phyloP scores from a whole-genome alignment of 176 grass and related monocot genomes.

The Hordeum marinum region DNA sequence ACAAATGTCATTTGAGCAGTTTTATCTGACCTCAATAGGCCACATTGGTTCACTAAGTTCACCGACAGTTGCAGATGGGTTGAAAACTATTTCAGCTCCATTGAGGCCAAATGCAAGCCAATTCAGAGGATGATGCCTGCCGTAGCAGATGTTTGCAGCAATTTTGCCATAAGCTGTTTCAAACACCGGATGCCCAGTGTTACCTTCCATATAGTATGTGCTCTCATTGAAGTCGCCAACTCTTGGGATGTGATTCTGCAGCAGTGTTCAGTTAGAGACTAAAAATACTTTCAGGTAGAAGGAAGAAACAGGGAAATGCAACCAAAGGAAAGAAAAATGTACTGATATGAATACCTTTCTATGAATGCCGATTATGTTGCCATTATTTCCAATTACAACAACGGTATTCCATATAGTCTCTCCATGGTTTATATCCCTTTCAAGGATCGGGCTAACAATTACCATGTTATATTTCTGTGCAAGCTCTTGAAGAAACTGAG shows the following conservation, averaged over 20 bases:
- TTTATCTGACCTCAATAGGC: constrained; percentile 84
- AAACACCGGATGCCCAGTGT: constrained; percentile 97
- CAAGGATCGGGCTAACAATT: constrained; percentile 85
- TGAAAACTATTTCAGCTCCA: constrained; percentile 97
- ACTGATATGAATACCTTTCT: constrained; percentile 50
- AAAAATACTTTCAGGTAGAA: constrained; percentile 26
- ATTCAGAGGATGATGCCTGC: constrained; percentile 96
- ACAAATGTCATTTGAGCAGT: neutral
- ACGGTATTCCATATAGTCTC: constrained; percentile 94
- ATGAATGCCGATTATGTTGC: constrained; percentile 93
- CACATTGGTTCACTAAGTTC: constrained; percentile 99
- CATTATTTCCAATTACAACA: constrained; percentile 93
- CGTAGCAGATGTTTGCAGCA: constrained; percentile 93
- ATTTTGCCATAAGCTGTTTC: constrained; percentile 93
- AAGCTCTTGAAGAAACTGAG: constrained; percentile 85
- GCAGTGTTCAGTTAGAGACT: constrained; percentile 7
- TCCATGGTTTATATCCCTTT: constrained; percentile 95
- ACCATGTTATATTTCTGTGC: constrained; percentile 95
- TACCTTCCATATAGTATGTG: constrained; percentile 99
- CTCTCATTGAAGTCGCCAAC: constrained; percentile 99
- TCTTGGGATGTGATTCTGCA: constrained; percentile 98
- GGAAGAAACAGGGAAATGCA: neutral
- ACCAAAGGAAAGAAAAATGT: neutral
- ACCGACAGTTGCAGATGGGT: constrained; percentile 94
- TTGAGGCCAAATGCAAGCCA: constrained; percentile 98